Evolutionary conservation across 176 grass and related monocot genomes (phyloP).

Genomic region (Eremochloa ophiuroides): DNA sequence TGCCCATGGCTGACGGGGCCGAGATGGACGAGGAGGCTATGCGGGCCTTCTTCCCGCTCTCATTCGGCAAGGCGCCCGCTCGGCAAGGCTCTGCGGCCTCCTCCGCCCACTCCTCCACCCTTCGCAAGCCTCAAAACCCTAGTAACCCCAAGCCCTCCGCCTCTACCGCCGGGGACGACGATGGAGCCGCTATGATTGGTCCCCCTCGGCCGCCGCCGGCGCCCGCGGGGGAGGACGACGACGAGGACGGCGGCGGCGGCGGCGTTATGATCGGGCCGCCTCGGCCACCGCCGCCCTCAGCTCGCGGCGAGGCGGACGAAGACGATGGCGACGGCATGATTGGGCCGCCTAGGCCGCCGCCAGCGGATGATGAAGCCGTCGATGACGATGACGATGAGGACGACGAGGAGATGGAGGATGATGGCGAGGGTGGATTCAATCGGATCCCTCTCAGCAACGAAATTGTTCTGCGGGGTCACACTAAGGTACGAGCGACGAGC

Average conservation of each 20-base stretch:
- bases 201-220: constrained; percentile 27
- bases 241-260: neutral
- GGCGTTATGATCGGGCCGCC: constrained; percentile 38
- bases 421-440: constrained; percentile 38
- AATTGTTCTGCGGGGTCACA: constrained; percentile 81
- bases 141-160: constrained; percentile 22
- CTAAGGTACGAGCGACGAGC: constrained; percentile 44
- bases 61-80: constrained; percentile 70
- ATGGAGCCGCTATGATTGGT: neutral
- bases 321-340: constrained; percentile 50
- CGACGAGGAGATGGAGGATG: constrained; percentile 48
- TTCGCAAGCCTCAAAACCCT: constrained; percentile 59
- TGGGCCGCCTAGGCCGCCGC: constrained; percentile 62
- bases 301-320: constrained; percentile 20
- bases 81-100: constrained; percentile 36
- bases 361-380: neutral
- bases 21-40: constrained; percentile 87
- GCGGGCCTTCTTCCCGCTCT: constrained; percentile 74
- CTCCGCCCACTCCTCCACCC: constrained; percentile 62
- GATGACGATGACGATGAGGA: constrained; percentile 10
- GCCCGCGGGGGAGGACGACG: neutral
- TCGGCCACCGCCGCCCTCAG: constrained; percentile 24
- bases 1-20: constrained; percentile 32
- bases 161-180: constrained; percentile 8
- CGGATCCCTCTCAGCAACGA: constrained; percentile 89